A percentile compares a stretch with the other conserved stretches of the same genome.
These are phyloP conservation scores for Fraxinus quadrangulata DNA, from an alignment of 257 asterid species.

Conservation along the genomic window DNA sequence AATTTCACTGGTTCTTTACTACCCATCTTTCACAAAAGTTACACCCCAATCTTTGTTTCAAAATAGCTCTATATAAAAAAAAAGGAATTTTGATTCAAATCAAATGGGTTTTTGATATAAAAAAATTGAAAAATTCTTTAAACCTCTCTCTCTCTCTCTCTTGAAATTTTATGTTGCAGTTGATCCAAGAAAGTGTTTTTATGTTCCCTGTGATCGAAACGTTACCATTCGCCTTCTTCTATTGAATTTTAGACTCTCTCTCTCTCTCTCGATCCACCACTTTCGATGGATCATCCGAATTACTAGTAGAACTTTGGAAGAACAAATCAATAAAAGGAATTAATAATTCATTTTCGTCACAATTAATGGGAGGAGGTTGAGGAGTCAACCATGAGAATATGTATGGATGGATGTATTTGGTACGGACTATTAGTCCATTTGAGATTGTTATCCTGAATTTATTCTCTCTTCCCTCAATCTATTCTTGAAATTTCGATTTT, in stretches of 20 bases:
- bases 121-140: too few species aligned
- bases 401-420: background rate
- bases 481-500: too few species aligned
- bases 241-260: slow-evolving; percentile 6
- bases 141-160: background rate
- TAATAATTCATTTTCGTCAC: background rate
- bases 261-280: slow-evolving; percentile 37
- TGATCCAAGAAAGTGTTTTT: slow-evolving; percentile 22
- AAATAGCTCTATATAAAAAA: background rate
- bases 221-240: slow-evolving; percentile 6
- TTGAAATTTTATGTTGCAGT: slow-evolving; percentile 10
- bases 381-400: background rate
- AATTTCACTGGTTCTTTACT: slow-evolving; percentile 47
- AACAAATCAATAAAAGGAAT: slow-evolving; percentile 26
- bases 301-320: slow-evolving; percentile 25
- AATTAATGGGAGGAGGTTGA: background rate
- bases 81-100: background rate
- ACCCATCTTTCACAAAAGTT: slow-evolving; percentile 37
- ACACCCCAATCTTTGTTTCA: background rate
- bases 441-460: too few species aligned
- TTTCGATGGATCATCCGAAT: slow-evolving; percentile 39
- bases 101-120: slow-evolving; percentile 13
- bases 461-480: too few species aligned
- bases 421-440: too few species aligned
- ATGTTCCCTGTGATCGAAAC: background rate